Base-by-base conservation (phyloP, 192 early-diverging fungal genomes). In the Coemansia sp. region DNA sequence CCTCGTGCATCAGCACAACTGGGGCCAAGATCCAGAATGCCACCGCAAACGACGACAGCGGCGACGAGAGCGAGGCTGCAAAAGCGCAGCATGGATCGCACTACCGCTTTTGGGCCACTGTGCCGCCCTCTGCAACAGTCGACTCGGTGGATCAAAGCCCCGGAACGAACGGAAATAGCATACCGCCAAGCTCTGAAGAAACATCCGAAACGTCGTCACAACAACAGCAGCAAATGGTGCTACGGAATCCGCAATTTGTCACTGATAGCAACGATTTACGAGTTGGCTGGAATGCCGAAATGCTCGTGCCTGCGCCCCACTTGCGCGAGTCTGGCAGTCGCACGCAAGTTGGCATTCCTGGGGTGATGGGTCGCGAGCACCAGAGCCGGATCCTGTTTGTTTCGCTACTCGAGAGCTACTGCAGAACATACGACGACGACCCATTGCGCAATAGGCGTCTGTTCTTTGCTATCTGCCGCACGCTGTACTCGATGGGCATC, bases 371-470 rank as follows among this genome's bases (percentile, higher is more conserved):
- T n/a, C 76, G 76, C 22, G 76, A 79, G 54, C 71, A 74, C 19
- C 93, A 94, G 70, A 90, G 90, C 23, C 85, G 90, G 32, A 77
- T 98, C 35, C 74, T 98, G 0, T 83, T 98, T 15, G 95, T 96
- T 0, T 89, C 92, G 20, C 74, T 98, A 20, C 82, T 98, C 2
- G 96, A 98, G 61, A 92, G 92, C 69, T 98, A 95, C 81, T 94
- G 93, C 68, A 74, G 85, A 35, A 74, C 94, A 20, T 96, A 97
- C 75, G 93, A 93, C 71, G 87, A 94, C 53, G 86, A 87, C 41
- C 91, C 92, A 2, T 87, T 95, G 70, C 85, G 88, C 48, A 96
- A 94, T 69, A 89, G 89, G 22, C 79, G 85, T 41, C 78, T 96
- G 17, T 98, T 98, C 63, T 93, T 90, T 63, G 78, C 91, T 14